Conservation (phyloP, 2,329 filamentous ascomycete genomes). For the Ceratocystis variospora region DNA sequence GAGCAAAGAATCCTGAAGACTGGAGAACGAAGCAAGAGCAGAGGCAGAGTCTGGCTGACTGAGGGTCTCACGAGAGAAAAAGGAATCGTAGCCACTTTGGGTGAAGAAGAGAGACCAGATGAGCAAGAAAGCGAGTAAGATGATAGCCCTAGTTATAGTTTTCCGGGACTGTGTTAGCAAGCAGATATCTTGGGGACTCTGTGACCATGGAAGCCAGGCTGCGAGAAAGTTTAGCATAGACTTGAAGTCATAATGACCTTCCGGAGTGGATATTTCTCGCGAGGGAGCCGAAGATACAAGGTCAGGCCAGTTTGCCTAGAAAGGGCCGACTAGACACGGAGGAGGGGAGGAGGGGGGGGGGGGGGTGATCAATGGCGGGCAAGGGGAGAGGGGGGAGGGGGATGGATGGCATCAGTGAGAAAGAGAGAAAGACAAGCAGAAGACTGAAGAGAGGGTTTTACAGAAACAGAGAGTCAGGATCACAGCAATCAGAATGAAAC, state of each 20-base stretch:
- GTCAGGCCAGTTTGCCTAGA: conserved; percentile 4
- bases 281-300: conserved; percentile 9
- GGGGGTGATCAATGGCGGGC: not conserved
- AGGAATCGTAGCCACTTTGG: conserved; percentile 13
- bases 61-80: conserved; percentile 6
- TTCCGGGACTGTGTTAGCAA: conserved; percentile 11
- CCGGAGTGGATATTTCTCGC: not conserved
- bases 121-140: conserved; percentile 11
- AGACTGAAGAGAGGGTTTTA: not conserved
- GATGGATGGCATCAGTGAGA: not conserved
- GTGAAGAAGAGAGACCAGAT: conserved; percentile 16
- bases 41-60: conserved; percentile 12
- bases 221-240: not conserved
- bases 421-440: not conserved
- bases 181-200: not conserved
- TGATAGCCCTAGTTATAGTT: conserved; percentile 17
- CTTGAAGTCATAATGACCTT: too few relatives aligned
- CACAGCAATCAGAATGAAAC: too few relatives aligned
- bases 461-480: too few relatives aligned
- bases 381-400: too few relatives aligned
- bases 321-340: conserved; percentile 17
- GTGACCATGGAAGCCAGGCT: not conserved
- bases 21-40: conserved; percentile 1
- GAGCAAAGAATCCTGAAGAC: not conserved
- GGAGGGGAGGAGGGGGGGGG: not conserved